Conservation (phyloP, 1,284 basidiomycete species). For the Moesziomyces parantarcticus region DNA sequence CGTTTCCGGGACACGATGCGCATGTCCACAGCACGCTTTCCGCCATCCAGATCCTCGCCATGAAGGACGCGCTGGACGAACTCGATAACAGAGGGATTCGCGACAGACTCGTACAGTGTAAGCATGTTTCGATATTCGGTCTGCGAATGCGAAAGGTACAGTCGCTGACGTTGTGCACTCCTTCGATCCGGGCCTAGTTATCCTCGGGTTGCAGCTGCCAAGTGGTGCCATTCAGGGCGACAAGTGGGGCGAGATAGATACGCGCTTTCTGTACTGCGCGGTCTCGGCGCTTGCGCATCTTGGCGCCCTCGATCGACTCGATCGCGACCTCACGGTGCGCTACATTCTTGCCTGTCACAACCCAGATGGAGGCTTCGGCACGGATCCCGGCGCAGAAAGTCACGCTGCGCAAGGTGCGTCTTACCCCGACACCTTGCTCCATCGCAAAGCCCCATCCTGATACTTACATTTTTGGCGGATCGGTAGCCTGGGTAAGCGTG, state of each 20-base stretch:
- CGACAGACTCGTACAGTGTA: conserved; percentile 79
- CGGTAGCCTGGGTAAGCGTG: conserved; percentile 86
- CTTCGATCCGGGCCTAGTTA: no score
- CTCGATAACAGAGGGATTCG: conserved; percentile 67
- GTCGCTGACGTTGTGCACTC: no score
- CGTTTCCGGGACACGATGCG: conserved; percentile 91
- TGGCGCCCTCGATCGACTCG: conserved; percentile 71
- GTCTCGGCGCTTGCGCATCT: conserved; percentile 84
- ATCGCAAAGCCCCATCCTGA: background rate
- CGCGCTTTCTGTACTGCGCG: conserved; percentile 89
- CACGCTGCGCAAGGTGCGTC: conserved; percentile 86
- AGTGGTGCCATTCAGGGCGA: conserved; percentile 90
- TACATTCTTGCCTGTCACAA: conserved; percentile 86
- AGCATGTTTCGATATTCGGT: conserved; percentile 58
- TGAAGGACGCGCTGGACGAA: conserved; percentile 81
- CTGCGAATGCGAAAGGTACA: no score
- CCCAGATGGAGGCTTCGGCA: conserved; percentile 95
- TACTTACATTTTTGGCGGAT: background rate
- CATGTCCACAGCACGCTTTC: conserved; percentile 88
- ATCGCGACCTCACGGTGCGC: conserved; percentile 73
- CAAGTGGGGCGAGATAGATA: conserved; percentile 87
- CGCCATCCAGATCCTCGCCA: conserved; percentile 90
- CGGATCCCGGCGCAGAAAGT: conserved; percentile 83
- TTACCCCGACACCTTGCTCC: background rate
- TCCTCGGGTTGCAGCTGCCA: conserved; percentile 77